Evolutionary conservation across 495 filamentous ascomycete genomes (phyloP), one percentile per base, ranked within the genome.

Genomic region (Halenospora varia): DNA sequence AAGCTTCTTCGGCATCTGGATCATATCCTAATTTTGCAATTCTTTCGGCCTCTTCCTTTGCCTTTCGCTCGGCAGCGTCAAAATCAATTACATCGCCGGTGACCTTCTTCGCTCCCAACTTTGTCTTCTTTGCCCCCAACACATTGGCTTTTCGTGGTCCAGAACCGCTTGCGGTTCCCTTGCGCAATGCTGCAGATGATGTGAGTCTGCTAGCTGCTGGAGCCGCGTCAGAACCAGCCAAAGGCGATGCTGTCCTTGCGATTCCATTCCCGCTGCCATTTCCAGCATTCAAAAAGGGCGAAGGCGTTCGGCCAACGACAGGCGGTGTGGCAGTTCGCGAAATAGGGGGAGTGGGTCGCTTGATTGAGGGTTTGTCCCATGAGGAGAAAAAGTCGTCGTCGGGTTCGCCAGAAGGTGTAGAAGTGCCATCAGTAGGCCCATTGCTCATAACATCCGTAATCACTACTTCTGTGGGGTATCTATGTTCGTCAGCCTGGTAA

Each of bases 11-110:
- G 24, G 88, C 90, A 61, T 97, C 88, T 4, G 90, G 89, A 62
- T 97, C 90, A 66, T 98, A 98, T n/a, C 94, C 94, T n/a, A 98
- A 77, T 73, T 94, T 96, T 75, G 88, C 90, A 65, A 96, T 93
- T 59, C 94, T 85, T 71, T 97, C 94, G 1, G 95, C 94, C 71
- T 98, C 94, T 69, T 97, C 94, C 71, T 91, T 95, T 26, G 94
- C 94, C 73, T 96, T 96, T 65, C 88, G 88, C 77, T 98, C 94
- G 0, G 92, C 94, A 68, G 92, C 94, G 51, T 98, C 95, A 62
- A 98, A 98, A 74, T 98, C 94, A 56, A 98, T 88, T 2, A 75
- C 74, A 57, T 92, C 90, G 29, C 77, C 82, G 18, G 75, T 75
- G 45, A 94, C 77, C 76, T 96, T 97, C 82, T 96, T 96, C 17